Percentiles rank a stretch among this genome's conserved stretches.
Evolutionary conservation across 257 asterid species (phyloP).

Genomic region (Solanum gracilifrons): DNA sequence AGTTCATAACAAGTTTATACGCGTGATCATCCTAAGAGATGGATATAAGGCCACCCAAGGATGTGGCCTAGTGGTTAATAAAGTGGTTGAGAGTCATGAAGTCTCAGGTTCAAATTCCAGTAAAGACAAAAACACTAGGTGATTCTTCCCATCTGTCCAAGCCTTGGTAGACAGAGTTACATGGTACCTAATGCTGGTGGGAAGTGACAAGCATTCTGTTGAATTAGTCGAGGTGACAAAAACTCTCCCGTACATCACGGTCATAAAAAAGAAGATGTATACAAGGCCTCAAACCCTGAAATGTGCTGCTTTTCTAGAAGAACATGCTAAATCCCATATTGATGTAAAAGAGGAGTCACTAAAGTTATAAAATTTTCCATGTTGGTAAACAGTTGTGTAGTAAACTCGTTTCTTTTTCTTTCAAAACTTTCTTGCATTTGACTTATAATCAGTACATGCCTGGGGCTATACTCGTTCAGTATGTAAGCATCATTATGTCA

Average conservation of each 20-base stretch:
- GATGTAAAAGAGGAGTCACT: neutral
- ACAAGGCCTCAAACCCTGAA: neutral
- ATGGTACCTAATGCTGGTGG: neutral
- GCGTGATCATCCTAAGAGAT: neutral
- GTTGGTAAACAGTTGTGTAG: neutral
- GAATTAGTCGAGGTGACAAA: neutral
- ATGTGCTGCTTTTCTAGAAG: neutral
- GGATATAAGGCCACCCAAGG: neutral
- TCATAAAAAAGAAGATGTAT: neutral
- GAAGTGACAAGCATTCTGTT: neutral
- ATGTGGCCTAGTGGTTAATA: neutral
- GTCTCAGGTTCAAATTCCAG: neutral
- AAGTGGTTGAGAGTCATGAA: neutral
- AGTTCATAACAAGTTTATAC: neutral
- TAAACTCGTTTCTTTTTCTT: neutral
- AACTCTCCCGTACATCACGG: neutral
- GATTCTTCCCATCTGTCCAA: neutral
- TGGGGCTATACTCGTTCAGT: neutral
- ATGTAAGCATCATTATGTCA: neutral
- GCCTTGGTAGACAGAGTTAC: neutral
- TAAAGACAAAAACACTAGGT: neutral
- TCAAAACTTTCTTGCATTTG: neutral
- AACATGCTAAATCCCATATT: neutral
- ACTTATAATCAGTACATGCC: neutral
- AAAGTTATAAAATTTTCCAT: neutral